These are phyloP conservation scores for Daldinia childiae DNA, from an alignment of 495 filamentous ascomycete genomes.

Conservation along the genomic window DNA sequence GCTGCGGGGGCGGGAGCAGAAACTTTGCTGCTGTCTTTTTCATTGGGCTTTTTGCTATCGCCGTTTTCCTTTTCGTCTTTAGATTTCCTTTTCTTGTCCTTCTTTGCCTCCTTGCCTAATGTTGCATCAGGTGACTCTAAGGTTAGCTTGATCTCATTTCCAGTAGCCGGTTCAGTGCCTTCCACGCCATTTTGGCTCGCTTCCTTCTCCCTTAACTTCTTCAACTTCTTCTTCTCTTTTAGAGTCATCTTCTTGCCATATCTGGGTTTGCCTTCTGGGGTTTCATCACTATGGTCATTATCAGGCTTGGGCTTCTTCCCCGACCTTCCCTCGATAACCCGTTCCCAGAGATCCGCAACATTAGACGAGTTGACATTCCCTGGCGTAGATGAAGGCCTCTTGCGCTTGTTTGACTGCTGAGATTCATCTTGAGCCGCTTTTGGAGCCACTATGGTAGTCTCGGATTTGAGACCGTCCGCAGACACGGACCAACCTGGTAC, in stretches of 20 bases:
- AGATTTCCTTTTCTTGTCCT: slow-evolving; percentile 49
- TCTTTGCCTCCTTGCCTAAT: slow-evolving; percentile 46
- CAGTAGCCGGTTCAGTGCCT: slow-evolving; percentile 18
- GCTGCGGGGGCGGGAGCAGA: slow-evolving; percentile 26
- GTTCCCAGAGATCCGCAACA: slow-evolving; percentile 78
- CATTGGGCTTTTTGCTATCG: slow-evolving; percentile 12
- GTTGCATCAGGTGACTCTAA: slow-evolving; percentile 8
- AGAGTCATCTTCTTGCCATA: slow-evolving; percentile 40
- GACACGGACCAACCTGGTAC: slow-evolving; percentile 90
- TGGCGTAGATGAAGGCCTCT: slow-evolving; percentile 61
- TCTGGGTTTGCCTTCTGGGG: slow-evolving; percentile 14
- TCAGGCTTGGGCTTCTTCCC: slow-evolving; percentile 50
- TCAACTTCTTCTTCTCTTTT: slow-evolving; percentile 57
- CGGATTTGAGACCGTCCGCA: slow-evolving; percentile 72
- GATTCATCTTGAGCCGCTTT: slow-evolving; percentile 42
- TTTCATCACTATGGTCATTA: slow-evolving; percentile 37
- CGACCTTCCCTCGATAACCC: slow-evolving; percentile 74
- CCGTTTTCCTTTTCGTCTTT: slow-evolving; percentile 33
- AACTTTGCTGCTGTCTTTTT: slow-evolving; percentile 9
- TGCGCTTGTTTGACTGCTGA: slow-evolving; percentile 63
- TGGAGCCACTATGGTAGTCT: slow-evolving; percentile 57
- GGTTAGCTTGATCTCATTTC: slow-evolving; percentile 8
- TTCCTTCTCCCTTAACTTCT: slow-evolving; percentile 47
- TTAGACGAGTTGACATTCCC: slow-evolving; percentile 72
- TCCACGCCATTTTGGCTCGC: slow-evolving; percentile 18